A percentile compares a stretch with the other conserved stretches of the same genome.
phyloP scores from a whole-genome alignment of 2,329 filamentous ascomycete genomes.

The Geoglossum cookeanum region DNA sequence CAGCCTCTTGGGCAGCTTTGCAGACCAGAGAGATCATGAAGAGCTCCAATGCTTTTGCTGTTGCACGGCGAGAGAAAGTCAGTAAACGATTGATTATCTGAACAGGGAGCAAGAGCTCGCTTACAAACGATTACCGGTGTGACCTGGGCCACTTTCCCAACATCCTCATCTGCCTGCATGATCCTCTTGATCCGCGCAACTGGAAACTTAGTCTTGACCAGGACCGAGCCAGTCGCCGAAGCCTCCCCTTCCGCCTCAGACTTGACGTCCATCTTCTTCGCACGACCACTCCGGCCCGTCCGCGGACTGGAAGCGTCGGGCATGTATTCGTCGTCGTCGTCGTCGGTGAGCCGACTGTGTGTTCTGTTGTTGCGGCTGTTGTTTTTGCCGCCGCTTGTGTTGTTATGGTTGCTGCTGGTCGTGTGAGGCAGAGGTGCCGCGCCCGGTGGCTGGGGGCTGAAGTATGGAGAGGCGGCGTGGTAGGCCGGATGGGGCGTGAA shows the following conservation, averaged over 20 bases:
- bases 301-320: conserved; percentile 10
- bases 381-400: conserved; percentile 9
- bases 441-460: conserved; percentile 5
- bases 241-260: conserved; percentile 8
- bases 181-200: conserved; percentile 96
- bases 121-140: conserved; percentile 79
- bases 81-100: not conserved
- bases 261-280: conserved; percentile 7
- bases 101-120: conserved; percentile 15
- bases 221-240: conserved; percentile 33
- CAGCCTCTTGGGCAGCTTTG: conserved; percentile 70
- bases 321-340: conserved; percentile 17
- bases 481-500: not conserved
- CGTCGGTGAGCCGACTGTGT: conserved; percentile 8
- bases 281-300: conserved; percentile 7
- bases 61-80: not conserved
- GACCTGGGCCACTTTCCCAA: conserved; percentile 94
- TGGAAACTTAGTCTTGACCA: conserved; percentile 88
- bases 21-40: conserved; percentile 94
- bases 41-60: conserved; percentile 81
- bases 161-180: conserved; percentile 98
- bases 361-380: conserved; percentile 7
- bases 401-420: conserved; percentile 8
- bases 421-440: conserved; percentile 5
- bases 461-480: conserved; percentile 6